Evolutionary conservation across 2,329 filamentous ascomycete species (phyloP), one percentile per base, ranked within the genome.

Genomic region (Fusarium temperatum): DNA sequence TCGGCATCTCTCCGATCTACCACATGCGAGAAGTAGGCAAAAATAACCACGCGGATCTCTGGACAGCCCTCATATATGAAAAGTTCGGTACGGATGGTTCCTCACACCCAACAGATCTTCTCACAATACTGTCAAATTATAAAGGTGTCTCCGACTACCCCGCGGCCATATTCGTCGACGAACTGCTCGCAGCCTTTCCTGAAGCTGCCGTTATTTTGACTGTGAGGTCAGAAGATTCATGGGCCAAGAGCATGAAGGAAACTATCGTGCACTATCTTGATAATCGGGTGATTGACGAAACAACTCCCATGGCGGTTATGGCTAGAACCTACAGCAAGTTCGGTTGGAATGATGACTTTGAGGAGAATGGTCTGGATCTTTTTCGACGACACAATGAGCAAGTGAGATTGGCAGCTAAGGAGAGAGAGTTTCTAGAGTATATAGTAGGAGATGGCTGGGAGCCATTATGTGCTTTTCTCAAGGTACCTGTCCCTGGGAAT

Each of bases 361-460:
- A 50, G 10, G 30, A 50, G 28, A 50, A 50, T n/a, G 47, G 47
- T 0, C 5, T 30, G 28, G 7, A 5, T 50, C 28, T 50, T 9
- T 30, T 50, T 13, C 28, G 28, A 7, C 20, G 5, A 12, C 47
- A 50, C 2, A 50, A 30, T 18, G 20, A 50, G 47, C 28, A 50
- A 0, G 47, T 50, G 10, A n/a, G 20, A 30, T 6, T 9, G 8
- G 20, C 28, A 17, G 0, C 14, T 0, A 50, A 18, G 14, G 22
- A 13, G 5, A 50, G 28, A 3, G 12, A 30, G 10, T 50, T 30
- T 14, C 7, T 50, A 6, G 28, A n/a, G 7, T 50, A n/a, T 1
- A 13, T 14, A 4, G 20, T 50, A 13, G 28, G 47, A 18, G 28
- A 30, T n/a, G 28, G 28, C 6, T 50, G 47, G 47, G 15, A n/a